Evolutionary conservation across 768 basidiomycete genomes (phyloP), one percentile per base, ranked within the genome.

Genomic region (Tulasnella sp.): DNA sequence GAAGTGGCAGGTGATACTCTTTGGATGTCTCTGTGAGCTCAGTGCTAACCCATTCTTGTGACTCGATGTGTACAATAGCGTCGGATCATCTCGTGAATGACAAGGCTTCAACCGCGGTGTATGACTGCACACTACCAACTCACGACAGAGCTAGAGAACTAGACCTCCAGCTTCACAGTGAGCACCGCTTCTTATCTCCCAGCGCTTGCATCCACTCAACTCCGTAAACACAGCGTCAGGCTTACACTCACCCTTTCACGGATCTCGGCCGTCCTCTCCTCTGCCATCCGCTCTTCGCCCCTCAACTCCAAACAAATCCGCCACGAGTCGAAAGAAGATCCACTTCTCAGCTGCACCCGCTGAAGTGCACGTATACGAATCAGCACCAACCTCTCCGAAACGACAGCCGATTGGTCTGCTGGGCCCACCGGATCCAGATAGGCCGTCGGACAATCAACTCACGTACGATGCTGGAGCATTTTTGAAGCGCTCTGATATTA

Each of bases 331-430:
- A 11, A 61, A 83, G 12, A 80, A 72, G 63, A 70, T 90, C 29
- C 81, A 88, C 17, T 92, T 92, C 65, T 85, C 87, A 30, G 82
- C 89, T 41, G 73, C 77, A 1, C 80, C 85, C 0, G 70, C 78
- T n/a, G 85, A 90, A 66, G 80, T 91, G 1, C 77, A 87, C 69
- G 83, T 91, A 0, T 91, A 91, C 65, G 85, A 88, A 65, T 89
- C 87, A 12, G 83, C 80, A 1, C 88, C 87, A 3, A 73, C 84
- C 1, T 88, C 89, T 2, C 88, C 88, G 0, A 75, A 75, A n/a
- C 78, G 76, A 61, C 78, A 75, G 60, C 66, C 72, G 1, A 53
- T 70, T 0, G 71, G 87, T 1, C 81, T 87, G 0, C 73, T 87
- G 1, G 82, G 80, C 3, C 74, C 71, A 7, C 69, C 67, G 3